These are phyloP conservation scores for Thielaviopsis punctulata DNA, from an alignment of 2,329 filamentous ascomycete genomes.

Conservation along the genomic window DNA sequence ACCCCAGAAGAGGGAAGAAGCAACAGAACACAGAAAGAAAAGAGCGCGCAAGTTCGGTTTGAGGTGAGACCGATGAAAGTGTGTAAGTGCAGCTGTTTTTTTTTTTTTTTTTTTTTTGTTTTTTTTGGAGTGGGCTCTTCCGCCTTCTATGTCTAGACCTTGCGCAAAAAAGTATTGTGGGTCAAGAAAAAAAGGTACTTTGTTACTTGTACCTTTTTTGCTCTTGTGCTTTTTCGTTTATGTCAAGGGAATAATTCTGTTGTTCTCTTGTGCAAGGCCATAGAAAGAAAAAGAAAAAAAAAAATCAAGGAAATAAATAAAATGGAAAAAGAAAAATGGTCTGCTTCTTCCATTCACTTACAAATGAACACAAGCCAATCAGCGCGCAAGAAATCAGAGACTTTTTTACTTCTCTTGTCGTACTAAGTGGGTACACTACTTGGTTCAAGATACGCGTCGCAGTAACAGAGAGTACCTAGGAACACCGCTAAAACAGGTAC, in stretches of 20 bases:
- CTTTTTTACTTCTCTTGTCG: too few species aligned
- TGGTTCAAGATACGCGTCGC: not conserved
- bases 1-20: conserved; percentile 7
- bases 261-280: too few species aligned
- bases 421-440: too few species aligned
- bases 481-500: not conserved
- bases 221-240: too few species aligned
- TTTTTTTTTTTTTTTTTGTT: too few species aligned
- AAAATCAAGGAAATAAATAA: not conserved
- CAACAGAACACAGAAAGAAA: conserved; percentile 4
- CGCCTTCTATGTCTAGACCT: not conserved
- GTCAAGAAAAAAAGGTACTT: not conserved
- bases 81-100: conserved; percentile 2
- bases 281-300: not conserved
- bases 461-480: not conserved
- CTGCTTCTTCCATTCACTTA: too few species aligned
- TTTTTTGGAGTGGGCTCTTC: conserved; percentile 1
- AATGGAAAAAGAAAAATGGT: not conserved
- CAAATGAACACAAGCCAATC: too few species aligned
- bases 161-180: not conserved
- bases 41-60: not conserved
- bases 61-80: conserved; percentile 5
- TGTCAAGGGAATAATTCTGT: not conserved
- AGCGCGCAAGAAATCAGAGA: too few species aligned
- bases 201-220: too few species aligned